phyloP scores from a whole-genome alignment of 495 filamentous ascomycete genomes.

The Penicillium maclennaniae region DNA sequence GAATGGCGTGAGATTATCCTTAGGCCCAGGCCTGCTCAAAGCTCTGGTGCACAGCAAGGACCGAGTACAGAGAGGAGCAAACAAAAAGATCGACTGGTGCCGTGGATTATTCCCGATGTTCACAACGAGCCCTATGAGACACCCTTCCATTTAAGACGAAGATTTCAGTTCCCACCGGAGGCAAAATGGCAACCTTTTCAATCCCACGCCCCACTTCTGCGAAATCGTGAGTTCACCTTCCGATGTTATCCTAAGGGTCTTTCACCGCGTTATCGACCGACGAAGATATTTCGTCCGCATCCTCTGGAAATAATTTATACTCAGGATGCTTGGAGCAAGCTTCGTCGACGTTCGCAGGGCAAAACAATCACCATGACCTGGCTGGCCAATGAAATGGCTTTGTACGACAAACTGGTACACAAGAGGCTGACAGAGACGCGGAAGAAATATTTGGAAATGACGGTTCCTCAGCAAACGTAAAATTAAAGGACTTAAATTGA shows the following conservation, averaged over 20 bases:
- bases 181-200: not conserved
- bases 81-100: not conserved
- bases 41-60: not conserved
- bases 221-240: not conserved
- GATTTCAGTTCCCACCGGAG: not conserved
- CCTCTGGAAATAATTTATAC: constrained; percentile 4
- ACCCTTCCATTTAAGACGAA: not conserved
- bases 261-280: constrained; percentile 5
- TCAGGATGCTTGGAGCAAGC: not conserved
- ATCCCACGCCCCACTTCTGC: not conserved
- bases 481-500: too few relatives aligned
- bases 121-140: not conserved
- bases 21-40: not conserved
- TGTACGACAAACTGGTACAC: not conserved
- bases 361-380: constrained; percentile 1
- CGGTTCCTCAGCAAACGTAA: too few relatives aligned
- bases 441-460: not conserved
- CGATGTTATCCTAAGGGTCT: constrained; percentile 7
- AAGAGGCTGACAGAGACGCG: not conserved
- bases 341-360: not conserved
- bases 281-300: constrained; percentile 5
- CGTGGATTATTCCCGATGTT: not conserved
- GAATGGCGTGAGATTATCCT: not conserved
- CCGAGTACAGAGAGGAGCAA: not conserved
- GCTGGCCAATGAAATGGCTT: not conserved